Base-by-base conservation (phyloP, 192 early-diverging fungal genomes). In the Lobosporangium transversale region DNA sequence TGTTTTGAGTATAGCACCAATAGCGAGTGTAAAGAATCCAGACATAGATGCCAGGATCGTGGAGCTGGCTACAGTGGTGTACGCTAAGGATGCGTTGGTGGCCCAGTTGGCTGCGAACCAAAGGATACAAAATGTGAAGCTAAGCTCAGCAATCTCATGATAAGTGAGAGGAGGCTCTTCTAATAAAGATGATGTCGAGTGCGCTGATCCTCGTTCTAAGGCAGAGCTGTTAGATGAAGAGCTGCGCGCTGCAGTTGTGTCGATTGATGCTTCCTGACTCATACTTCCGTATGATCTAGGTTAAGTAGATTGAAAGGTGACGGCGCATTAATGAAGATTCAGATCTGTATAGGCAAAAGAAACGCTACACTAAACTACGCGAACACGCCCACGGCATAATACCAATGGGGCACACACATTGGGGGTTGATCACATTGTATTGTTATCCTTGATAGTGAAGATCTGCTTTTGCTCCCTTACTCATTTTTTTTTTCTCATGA, bases 91-190 rank as follows among this genome's bases (percentile, higher is more conserved):
- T 4, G 89, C 84, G 62, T 93, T 94, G 44, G 85, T 89, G 2
- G 86, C 79, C 78, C 87, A 86, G 66, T 93, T 93, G 55, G 91
- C 93, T 29, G 85, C 83, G 81, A 94, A 94, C 93, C 93, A 94
- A 47, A 93, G 75, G 11, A 90, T 70, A 69, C 91, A 92, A 66
- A 94, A 94, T 0, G 70, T 68, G 27, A 89, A 64, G 4, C 91
- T 87, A 40, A 92, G 82, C 58, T 84, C 60, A 0, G 88, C 87
- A 17, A 86, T 88, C 79, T 91, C 85, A n/a, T 70, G 31, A 44
- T 67, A 32, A 17, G n/a, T 29, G 32, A 60, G 32, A 23, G 65
- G 62, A 6, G 24, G 23, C 2, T 68, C 68, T 6, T 30, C 20
- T 30, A n/a, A n/a, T n/a, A n/a, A n/a, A n/a, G n/a, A n/a, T 50